Base-by-base conservation (phyloP, 2,329 filamentous ascomycete species). In the Chlorencoelia australis region DNA sequence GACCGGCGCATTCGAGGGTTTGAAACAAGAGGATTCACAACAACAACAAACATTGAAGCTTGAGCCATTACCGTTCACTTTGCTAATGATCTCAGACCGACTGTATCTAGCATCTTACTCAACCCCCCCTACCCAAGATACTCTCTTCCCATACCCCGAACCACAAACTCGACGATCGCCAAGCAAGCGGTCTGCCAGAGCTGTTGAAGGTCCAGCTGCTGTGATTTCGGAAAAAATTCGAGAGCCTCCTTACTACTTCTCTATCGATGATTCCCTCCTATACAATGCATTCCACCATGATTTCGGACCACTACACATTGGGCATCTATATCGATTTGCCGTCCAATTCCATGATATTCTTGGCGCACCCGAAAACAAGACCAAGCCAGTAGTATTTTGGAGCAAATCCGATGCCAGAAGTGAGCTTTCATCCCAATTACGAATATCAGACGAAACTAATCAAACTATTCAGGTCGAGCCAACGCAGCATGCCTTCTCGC, bases 211-310 rank as follows among this genome's bases (percentile, higher is more conserved):
- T 15, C 68, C 74, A 13, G 68, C 66, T 34, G 59, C 68, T 7
- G 61, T 59, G 29, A 45, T 60, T 17, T 56, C 61, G n/a, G 56
- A 63, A 17, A 59, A 63, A 41, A 61, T 68, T n/a, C 63, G 69
- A 35, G 75, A 72, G 48, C 65, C 79, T 37, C 91, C 91, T 1
- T 88, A 84, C 58, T 98, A 96, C 66, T 98, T 98, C 63, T 89
- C 86, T 33, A 79, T 96, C 49, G 91, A 98, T 58, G 85, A 94
- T 57, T 81, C 71, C 26, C 77, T 98, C 29, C 72, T 94, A 30
- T 98, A 98, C 71, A 98, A 98, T 61, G 88, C 89, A 20, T 98
- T 98, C 63, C 88, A 96, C 64, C 88, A 93, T 54, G 91, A 98
- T 64, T 98, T 98, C 60, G 91, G 91, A 53, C 91, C 91, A 54